Percentiles rank a stretch among this genome's conserved stretches.
phyloP scores from a whole-genome alignment of 768 basidiomycete species.

The Trametes cubensis region DNA sequence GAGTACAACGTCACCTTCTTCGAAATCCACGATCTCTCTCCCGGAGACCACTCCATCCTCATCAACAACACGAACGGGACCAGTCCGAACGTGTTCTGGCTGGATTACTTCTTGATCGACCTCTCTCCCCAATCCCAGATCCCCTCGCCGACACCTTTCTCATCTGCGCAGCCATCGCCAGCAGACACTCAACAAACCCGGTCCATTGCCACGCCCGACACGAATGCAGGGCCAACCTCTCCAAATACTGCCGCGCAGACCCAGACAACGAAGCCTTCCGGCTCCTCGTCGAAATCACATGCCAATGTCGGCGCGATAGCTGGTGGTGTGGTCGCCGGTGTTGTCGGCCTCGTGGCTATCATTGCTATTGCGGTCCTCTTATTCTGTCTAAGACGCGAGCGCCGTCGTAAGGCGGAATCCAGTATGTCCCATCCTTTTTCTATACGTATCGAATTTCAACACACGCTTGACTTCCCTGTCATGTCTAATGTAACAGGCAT shows the following conservation, averaged over 20 bases:
- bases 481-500: background rate
- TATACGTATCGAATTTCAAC: background rate
- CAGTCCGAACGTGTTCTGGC: constrained; percentile 12
- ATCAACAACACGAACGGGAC: constrained; percentile 16
- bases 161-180: background rate
- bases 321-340: background rate
- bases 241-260: background rate
- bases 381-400: background rate
- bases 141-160: background rate
- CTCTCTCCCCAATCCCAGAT: background rate
- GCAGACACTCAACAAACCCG: background rate
- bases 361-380: background rate
- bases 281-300: background rate
- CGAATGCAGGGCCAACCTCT: background rate
- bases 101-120: constrained; percentile 20
- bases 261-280: background rate
- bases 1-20: constrained; percentile 20
- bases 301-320: background rate
- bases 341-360: background rate
- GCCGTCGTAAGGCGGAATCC: background rate
- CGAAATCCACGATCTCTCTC: background rate
- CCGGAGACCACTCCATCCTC: constrained; percentile 4
- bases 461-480: background rate
- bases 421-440: background rate
- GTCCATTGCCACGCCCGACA: background rate